A percentile compares a stretch with the other conserved stretches of the same genome.
These are phyloP conservation scores for Solanum hybrid DNA, from an alignment of 305 asterid genomes.

Conservation along the genomic window DNA sequence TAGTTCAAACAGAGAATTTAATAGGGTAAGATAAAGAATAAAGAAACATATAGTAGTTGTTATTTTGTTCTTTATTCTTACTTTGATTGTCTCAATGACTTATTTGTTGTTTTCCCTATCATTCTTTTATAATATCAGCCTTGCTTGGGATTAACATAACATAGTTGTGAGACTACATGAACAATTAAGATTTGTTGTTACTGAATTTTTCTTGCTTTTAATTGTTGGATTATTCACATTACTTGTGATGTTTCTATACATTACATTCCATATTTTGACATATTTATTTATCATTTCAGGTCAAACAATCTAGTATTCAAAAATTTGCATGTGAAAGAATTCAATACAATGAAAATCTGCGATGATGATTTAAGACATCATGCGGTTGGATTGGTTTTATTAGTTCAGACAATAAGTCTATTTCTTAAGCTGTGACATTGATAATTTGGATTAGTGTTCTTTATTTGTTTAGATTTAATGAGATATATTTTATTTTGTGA, in stretches of 20 bases:
- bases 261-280: not conserved
- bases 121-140: not conserved
- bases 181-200: not conserved
- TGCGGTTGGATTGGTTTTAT: not conserved
- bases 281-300: not conserved
- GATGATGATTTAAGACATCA: not conserved
- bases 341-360: not conserved
- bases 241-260: not conserved
- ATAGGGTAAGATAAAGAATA: not conserved
- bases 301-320: not conserved
- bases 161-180: not conserved
- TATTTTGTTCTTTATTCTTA: no score
- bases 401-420: not conserved
- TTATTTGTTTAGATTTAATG: not conserved
- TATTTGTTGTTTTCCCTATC: not conserved
- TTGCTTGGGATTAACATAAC: not conserved
- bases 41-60: not conserved
- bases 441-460: not conserved
- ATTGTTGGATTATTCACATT: not conserved
- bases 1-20: not conserved
- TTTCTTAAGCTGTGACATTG: not conserved
- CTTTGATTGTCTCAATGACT: not conserved
- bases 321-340: not conserved
- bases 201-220: not conserved
- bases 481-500: not conserved